Evolutionary conservation across 352 stramenopile species (phyloP).

Genomic region (Globisporangium rhizosaccharum): DNA sequence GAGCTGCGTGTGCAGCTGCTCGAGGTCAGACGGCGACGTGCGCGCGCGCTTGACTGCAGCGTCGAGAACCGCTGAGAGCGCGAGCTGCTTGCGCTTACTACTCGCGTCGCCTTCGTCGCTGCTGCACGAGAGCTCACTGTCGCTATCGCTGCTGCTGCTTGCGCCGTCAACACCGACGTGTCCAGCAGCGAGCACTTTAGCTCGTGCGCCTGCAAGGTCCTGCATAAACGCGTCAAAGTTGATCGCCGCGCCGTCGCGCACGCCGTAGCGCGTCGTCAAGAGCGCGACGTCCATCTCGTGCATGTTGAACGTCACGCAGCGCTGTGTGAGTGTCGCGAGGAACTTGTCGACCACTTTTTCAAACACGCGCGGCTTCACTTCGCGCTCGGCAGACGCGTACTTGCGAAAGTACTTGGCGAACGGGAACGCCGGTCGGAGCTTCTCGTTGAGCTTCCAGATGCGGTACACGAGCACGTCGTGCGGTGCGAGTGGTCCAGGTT

Average conservation of each 20-base stretch:
- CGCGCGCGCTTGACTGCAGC: conserved; percentile 32
- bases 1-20: conserved; percentile 25
- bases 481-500: neutral
- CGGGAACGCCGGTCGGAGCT: conserved; percentile 42
- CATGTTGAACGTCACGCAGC: conserved; percentile 59
- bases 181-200: conserved; percentile 5
- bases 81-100: conserved; percentile 22
- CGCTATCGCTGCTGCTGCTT: conserved; percentile 20
- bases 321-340: conserved; percentile 44
- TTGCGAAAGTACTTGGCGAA: conserved; percentile 80
- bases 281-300: conserved; percentile 50
- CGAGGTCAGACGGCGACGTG: conserved; percentile 28
- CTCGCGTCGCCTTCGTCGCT: conserved; percentile 39
- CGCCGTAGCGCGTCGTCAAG: conserved; percentile 28
- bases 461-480: conserved; percentile 23
- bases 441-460: conserved; percentile 42
- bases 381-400: conserved; percentile 34
- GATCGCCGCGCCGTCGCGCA: conserved; percentile 21
- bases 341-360: conserved; percentile 79
- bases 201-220: conserved; percentile 35
- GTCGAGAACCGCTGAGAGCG: conserved; percentile 20
- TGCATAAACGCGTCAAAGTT: conserved; percentile 49
- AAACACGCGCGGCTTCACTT: conserved; percentile 62
- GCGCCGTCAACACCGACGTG: neutral
- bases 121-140: conserved; percentile 35